Base-by-base conservation (phyloP, 176 grass and related monocot genomes). In the Oryza coarctata region DNA sequence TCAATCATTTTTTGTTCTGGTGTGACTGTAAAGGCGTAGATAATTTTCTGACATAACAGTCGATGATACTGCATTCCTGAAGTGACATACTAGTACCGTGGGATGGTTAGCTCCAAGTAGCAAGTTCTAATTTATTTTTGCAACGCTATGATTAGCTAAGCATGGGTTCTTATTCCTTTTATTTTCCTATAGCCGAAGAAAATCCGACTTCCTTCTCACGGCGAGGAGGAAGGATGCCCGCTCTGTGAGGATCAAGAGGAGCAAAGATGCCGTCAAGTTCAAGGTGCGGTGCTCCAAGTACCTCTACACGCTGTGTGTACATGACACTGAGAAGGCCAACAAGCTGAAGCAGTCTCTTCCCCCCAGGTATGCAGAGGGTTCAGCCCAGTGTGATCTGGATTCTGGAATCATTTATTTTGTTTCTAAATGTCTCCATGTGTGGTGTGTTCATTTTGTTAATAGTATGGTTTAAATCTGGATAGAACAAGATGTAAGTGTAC, bases 181-280 rank as follows among this genome's bases (percentile, higher is more conserved):
- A 2, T 41, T 41, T 70, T 38, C 0, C 11, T 27, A 26, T 70
- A 84, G 81, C 86, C 86, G 65, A 88, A 88, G 81, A 73, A 88
- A 68, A 88, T 88, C 31, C 81, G 86, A 88, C 63, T 88, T 88
- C 80, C 86, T 88, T 50, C 81, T 84, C 72, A 80, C 86, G 0
- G 86, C 86, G 22, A 88, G 74, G 68, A 88, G 86, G 86, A 88
- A 88, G 65, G 86, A 88, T 73, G 86, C 86, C 15, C 73, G 80
- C 10, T 88, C 74, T 1, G 81, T 84, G n/a, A 88, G 78, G 30
- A 88, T 88, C 22, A 84, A 88, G 68, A 87, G 85, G 52, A 83
- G 80, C 80, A 84, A 88, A 81, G 81, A 88, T 57, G 81, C 64
- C 0, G 68, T 84, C 29, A 88, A 88, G 65, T 88, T 88, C 64